These are phyloP conservation scores for Euryodendron excelsum DNA, from an alignment of 148 eudicot genomes.

Conservation along the genomic window DNA sequence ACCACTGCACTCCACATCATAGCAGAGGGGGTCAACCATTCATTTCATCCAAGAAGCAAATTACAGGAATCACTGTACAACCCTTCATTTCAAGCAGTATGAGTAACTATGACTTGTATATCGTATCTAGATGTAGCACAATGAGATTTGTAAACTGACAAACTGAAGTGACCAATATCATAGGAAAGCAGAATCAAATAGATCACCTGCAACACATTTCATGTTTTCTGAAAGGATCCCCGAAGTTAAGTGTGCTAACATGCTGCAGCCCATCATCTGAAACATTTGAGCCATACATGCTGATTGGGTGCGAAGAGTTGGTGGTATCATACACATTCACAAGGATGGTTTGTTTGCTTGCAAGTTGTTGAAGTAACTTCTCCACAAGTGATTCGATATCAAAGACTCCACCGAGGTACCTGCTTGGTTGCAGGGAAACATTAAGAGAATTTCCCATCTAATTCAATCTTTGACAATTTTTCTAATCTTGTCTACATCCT, in stretches of 20 bases:
- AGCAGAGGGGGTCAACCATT: background rate
- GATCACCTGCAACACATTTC: constrained; percentile 94
- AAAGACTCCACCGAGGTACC: constrained; percentile 94
- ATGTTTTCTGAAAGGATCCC: constrained; percentile 87
- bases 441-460: background rate
- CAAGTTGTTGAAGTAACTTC: constrained; percentile 94
- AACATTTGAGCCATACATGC: constrained; percentile 85
- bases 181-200: background rate
- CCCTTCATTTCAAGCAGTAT: background rate
- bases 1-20: background rate
- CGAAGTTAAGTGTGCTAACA: constrained; percentile 77
- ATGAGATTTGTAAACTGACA: constrained; percentile 5
- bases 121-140: background rate
- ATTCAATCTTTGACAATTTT: background rate
- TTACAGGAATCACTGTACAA: background rate
- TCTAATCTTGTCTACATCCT: background rate
- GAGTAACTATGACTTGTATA: background rate
- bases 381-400: constrained; percentile 95
- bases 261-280: constrained; percentile 50
- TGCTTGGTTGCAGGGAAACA: constrained; percentile 30
- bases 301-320: constrained; percentile 64
- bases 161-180: background rate
- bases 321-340: constrained; percentile 90
- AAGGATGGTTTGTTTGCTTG: constrained; percentile 88
- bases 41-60: background rate